Evolutionary conservation across 129 eudicot genomes (phyloP), one percentile per base, ranked within the genome.

Genomic region (Mikania micrantha): DNA sequence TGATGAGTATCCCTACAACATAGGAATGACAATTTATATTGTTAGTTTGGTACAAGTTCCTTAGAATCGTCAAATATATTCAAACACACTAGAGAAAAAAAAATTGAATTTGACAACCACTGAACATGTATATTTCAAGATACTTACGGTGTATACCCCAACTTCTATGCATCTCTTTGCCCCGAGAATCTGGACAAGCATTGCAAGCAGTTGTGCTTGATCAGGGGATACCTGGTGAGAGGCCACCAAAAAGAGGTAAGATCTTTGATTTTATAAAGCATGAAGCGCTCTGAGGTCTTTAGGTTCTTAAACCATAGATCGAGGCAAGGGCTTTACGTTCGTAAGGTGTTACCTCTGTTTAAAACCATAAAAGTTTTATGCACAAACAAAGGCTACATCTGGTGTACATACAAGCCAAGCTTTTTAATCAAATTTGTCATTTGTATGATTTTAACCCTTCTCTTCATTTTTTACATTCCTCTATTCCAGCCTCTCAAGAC

Each of bases 201-300:
- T 88, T 47, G 96, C 96, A 67, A 93, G 95, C 45, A 93, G 86
- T 54, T 93, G 98, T 36, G 96, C 98, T 79, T 93, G 98, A 88
- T 93, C 98, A 69, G 96, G 98, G 40, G 98, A 84, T 36, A 88
- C 96, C 96, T 88, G 59, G 42, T 48, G 35, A 67, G 52, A 73
- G 41, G 72, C 34, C 76, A 71, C 5, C 19, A 27, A 60, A 60
- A 60, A 13, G 45, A 29, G 39, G 19, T 17, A 60, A 56, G 35
- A 60, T 31, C 24, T 13, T 3, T 42, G 49, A 15, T 44, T 36
- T 15, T n/a, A 15, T 15, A 44, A 15, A 44, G 9, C 17, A 20
- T 16, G 17, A 40, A 3, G 1, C 45, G 4, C n/a, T n/a, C n/a
- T n/a, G n/a, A n/a, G n/a, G n/a, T n/a, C n/a, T 40, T 40, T 40